Evolutionary conservation across 495 filamentous ascomycete species (phyloP).

Genomic region (Jackrogersella multiformis): DNA sequence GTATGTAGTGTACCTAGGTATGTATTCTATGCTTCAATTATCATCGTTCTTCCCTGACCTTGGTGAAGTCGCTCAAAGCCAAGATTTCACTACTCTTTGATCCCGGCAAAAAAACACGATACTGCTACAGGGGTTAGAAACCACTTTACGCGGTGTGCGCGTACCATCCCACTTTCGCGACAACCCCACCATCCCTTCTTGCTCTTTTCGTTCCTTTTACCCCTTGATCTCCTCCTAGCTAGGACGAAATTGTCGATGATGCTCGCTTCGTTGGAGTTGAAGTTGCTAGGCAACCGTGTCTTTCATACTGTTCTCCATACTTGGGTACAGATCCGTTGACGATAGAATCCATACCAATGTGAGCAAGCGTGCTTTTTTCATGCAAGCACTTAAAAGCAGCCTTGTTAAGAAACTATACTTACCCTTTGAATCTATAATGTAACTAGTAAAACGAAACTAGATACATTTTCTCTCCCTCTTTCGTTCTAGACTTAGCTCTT

Average conservation of each 20-base stretch:
- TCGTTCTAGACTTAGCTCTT: constrained; percentile 31
- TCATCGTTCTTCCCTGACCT: constrained; percentile 1
- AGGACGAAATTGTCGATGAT: constrained; percentile 34
- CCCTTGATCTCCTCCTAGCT: constrained; percentile 40
- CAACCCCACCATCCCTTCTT: constrained; percentile 32
- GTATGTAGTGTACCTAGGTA: no score
- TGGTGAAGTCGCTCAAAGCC: constrained; percentile 8
- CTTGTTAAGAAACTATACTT: constrained; percentile 29
- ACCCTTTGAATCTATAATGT: constrained; percentile 29
- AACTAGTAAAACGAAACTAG: constrained; percentile 18
- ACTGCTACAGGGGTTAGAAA: constrained; percentile 40
- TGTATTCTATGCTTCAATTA: constrained; percentile 3
- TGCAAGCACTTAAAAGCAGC: constrained; percentile 50
- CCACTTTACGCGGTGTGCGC: constrained; percentile 51
- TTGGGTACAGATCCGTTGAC: constrained; percentile 20
- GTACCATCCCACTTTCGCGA: constrained; percentile 46
- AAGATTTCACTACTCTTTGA: constrained; percentile 9
- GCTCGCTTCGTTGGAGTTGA: constrained; percentile 35
- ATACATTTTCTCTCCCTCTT: constrained; percentile 35
- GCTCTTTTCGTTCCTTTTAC: constrained; percentile 5
- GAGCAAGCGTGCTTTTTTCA: constrained; percentile 43
- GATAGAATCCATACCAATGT: not conserved
- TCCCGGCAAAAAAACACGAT: constrained; percentile 11
- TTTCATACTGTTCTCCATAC: constrained; percentile 39
- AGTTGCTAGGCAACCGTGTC: constrained; percentile 50